These are phyloP conservation scores for Colletotrichum filicis DNA, from an alignment of 2,329 filamentous ascomycete genomes.

Conservation along the genomic window DNA sequence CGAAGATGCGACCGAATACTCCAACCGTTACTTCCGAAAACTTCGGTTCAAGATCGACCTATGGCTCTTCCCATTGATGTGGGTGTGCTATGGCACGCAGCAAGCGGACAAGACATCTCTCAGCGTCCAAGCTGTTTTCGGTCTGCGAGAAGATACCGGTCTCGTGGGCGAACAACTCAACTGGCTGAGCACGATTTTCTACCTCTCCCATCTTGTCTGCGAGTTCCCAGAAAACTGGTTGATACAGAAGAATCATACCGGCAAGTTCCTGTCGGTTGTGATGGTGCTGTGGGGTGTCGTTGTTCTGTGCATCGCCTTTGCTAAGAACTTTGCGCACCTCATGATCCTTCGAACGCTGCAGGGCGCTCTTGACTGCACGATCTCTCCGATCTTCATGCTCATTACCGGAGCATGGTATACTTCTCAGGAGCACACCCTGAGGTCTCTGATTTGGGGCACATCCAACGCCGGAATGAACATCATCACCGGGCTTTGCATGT, in stretches of 20 bases:
- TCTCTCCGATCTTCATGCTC: slow-evolving; percentile 44
- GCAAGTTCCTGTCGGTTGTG: slow-evolving; percentile 46
- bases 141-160: slow-evolving; percentile 42
- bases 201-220: slow-evolving; percentile 42
- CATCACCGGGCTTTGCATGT: slow-evolving; percentile 43
- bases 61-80: slow-evolving; percentile 44
- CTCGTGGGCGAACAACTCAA: slow-evolving; percentile 44
- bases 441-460: slow-evolving; percentile 46
- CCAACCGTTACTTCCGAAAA: slow-evolving; percentile 40
- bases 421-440: slow-evolving; percentile 42
- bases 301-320: slow-evolving; percentile 42
- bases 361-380: slow-evolving; percentile 44
- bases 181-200: slow-evolving; percentile 45
- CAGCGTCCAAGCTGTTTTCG: slow-evolving; percentile 43
- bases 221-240: slow-evolving; percentile 43
- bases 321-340: slow-evolving; percentile 43
- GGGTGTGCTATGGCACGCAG: slow-evolving; percentile 43
- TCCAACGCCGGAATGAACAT: slow-evolving; percentile 46
- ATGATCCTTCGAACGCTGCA: slow-evolving; percentile 44
- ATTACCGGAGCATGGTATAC: slow-evolving; percentile 48
- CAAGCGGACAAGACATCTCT: slow-evolving; percentile 45
- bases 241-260: slow-evolving; percentile 39
- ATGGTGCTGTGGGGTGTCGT: slow-evolving; percentile 47
- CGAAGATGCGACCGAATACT: slow-evolving; percentile 36
- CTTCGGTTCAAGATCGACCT: slow-evolving; percentile 45